Base-by-base conservation (phyloP, 805 yeast genomes). In the Candida fluviatilis region DNA sequence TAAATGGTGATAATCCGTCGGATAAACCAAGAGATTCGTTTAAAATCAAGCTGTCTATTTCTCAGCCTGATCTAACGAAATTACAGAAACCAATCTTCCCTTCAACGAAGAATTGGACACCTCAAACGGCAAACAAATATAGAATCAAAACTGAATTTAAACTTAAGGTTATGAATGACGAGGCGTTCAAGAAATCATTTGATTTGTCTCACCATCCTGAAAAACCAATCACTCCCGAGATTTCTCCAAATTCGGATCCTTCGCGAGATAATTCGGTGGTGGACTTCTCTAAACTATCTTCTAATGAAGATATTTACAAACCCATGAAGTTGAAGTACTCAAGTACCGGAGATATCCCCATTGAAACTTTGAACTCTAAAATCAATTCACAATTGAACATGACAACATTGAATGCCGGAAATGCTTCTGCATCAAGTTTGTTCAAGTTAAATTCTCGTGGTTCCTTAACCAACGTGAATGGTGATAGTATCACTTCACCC, bases 181-280 rank as follows among this genome's bases (percentile, higher is more conserved):
- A 58, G 5, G 57, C 66, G 4, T 68, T 68, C 52, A 63, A 58
- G 31, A 52, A 48, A 33, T 42, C 53, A 4, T 68, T 55, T 36
- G 51, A 52, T 42, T 43, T 68, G 18, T 42, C 50, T 8, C 53
- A 56, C 23, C 64, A 53, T 15, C 74, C 74, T 0, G 26, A 33
- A 13, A 52, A 51, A 29, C 71, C 71, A 4, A 50, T 59, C 6
- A 57, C 65, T 32, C 74, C 74, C 3, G 71, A 64, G 40, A 64
- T 67, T 2, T 64, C 71, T 15, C 74, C 74, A 17, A 57, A 46
- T 19, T 60, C 69, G 5, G 66, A 60, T 38, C 73, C 74, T 5
- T 60, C 71, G 10, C 48, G 70, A 37, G 52, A 57, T 35, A 68
- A 68, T 40, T 64, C 71, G 5, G 64, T 66, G 12, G 60, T 68